Base-by-base conservation (phyloP, 208 protist species). In the Trypanosoma theileri region DNA sequence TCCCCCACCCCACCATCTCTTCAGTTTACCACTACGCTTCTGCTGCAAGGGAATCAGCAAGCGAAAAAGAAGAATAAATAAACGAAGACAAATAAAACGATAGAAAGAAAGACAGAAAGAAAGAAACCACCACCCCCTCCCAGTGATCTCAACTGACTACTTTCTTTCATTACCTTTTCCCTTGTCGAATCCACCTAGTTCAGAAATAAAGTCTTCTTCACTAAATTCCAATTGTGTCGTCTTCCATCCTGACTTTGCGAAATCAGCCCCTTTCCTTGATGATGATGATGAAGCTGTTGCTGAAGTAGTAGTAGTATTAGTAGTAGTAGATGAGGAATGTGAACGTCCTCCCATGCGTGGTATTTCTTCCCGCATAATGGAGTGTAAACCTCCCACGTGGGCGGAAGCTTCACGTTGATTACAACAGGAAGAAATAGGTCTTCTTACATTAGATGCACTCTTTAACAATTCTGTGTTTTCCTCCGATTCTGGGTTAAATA, bases 161-260 rank as follows among this genome's bases (percentile, higher is more conserved):
- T 69, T 69, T 53, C 35, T 55, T 8, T 55, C 28, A 46, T 57
- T 65, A 17, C 24, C 28, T 22, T 41, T 50, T 40, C 48, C 64
- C 9, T 21, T 59, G 19, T 40, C 55, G n/a, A 24, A 22, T 42
- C 0, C 44, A 17, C 57, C 50, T 51, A 60, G 21, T 17, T 65
- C 55, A 21, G 84, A 79, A 35, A 84, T 78, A 51, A 93, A 88
- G 55, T 93, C 87, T n/a, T 75, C 70, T 60, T 93, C 87, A 8
- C 67, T 40, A 65, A 90, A 93, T 24, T 73, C 74, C 6, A 77
- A 60, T 26, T 81, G 74, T n/a, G 77, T 12, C 14, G 70, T 66
- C 46, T 87, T 90, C 87, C 87, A 93, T 12, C 82, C 80, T 50
- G 76, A 68, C 8, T 84, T 80, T 17, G 82, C 88, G 69, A 93